phyloP scores from a whole-genome alignment of 78 protist species.

The Dictyostelium intermedium region DNA sequence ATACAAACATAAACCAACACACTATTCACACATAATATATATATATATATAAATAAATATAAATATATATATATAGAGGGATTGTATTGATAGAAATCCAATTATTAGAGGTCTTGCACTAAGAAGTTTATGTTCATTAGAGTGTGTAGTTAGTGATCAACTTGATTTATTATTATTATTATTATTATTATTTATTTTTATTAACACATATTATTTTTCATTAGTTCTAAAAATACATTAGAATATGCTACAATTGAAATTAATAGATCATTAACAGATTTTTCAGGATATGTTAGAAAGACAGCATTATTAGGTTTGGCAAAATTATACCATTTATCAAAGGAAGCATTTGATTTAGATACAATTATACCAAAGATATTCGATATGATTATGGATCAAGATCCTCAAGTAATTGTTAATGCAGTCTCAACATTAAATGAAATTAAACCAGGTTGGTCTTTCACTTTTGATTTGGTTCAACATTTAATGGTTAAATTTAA shows the following conservation, averaged over 20 bases:
- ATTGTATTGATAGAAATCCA: conserved; percentile 92
- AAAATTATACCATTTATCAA: conserved; percentile 80
- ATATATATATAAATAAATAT: background rate
- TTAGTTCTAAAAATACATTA: conserved; percentile 53
- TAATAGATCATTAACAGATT: conserved; percentile 82
- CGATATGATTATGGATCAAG: conserved; percentile 87
- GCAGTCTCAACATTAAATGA: conserved; percentile 88
- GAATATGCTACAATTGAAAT: conserved; percentile 90
- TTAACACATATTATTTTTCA: background rate
- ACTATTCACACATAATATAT: too few species aligned
- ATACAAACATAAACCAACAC: too few species aligned
- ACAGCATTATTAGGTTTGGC: conserved; percentile 91
- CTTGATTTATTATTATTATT: too few species aligned
- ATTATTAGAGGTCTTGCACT: conserved; percentile 97
- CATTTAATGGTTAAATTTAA: conserved; percentile 77
- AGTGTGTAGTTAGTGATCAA: too few species aligned
- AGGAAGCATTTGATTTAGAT: background rate
- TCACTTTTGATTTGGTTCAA: conserved; percentile 52
- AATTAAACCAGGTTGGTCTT: conserved; percentile 84
- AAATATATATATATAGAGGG: conserved; percentile 52
- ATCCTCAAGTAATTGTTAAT: conserved; percentile 86
- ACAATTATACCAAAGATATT: conserved; percentile 54
- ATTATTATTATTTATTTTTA: too few species aligned
- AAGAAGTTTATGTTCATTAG: conserved; percentile 79
- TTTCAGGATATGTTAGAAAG: conserved; percentile 93